These are phyloP conservation scores for Didymella lethalis DNA, from an alignment of 2,329 filamentous ascomycete genomes.

Conservation along the genomic window DNA sequence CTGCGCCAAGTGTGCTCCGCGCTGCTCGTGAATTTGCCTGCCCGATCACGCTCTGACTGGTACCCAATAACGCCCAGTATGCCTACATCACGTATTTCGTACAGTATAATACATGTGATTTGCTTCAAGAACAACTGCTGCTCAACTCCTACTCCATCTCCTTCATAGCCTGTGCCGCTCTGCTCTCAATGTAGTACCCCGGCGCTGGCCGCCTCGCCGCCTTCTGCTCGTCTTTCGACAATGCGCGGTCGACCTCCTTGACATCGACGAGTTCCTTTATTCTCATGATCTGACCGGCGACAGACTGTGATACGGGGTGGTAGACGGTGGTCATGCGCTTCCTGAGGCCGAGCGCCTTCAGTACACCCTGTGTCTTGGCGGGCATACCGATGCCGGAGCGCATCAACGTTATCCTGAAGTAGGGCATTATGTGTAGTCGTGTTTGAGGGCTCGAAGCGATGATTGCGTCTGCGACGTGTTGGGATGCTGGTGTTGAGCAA, in stretches of 20 bases:
- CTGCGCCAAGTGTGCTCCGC: too few relatives aligned
- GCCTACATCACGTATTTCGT: too few relatives aligned
- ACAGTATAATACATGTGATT: too few relatives aligned
- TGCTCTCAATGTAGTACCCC: slow-evolving; percentile 80
- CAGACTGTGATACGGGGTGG: slow-evolving; percentile 80
- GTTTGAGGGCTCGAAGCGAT: slow-evolving; percentile 2
- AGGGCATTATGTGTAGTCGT: slow-evolving; percentile 65
- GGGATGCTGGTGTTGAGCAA: slow-evolving; percentile 6
- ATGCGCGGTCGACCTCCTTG: slow-evolving; percentile 72
- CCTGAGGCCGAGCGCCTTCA: slow-evolving; percentile 83
- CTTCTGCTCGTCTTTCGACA: slow-evolving; percentile 74
- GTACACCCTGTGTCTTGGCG: slow-evolving; percentile 77
- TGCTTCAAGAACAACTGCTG: too few relatives aligned
- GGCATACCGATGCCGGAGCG: slow-evolving; percentile 88
- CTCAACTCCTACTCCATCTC: slow-evolving; percentile 17
- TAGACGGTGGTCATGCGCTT: slow-evolving; percentile 88
- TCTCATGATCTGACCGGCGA: slow-evolving; percentile 90
- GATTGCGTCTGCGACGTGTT: slow-evolving; percentile 3
- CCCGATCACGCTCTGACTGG: too few relatives aligned
- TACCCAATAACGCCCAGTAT: too few relatives aligned
- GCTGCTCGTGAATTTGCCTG: too few relatives aligned
- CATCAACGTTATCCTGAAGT: slow-evolving; percentile 90
- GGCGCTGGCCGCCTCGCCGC: slow-evolving; percentile 75
- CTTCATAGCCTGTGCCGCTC: slow-evolving; percentile 34
- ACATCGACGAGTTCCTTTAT: slow-evolving; percentile 92